Evolutionary conservation across 129 eudicot species (phyloP), one percentile per base, ranked within the genome.

Genomic region (Helichrysum umbraculigerum): DNA sequence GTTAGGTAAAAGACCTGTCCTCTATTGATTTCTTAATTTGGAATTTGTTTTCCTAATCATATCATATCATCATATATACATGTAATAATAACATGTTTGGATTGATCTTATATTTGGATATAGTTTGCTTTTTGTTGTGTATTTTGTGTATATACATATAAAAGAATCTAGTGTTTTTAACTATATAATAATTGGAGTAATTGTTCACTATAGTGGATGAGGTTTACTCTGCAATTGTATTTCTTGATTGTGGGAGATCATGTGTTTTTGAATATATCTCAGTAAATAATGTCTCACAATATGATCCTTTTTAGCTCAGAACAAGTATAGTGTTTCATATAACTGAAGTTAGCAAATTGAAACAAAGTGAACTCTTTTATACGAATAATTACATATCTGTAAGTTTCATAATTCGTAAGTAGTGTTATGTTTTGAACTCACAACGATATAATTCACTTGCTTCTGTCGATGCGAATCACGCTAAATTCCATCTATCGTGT

Each of bases 1-100:
- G 82, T 90, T 94, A 76, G 99, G 99, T 78, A 94, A 91, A 81
- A 85, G 96, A 73, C 97, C 95, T 65, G 74, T 91, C 9, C 82
- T 81, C 25, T 89, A 84, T 56, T 94, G 87, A 90, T 71, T 9
- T 58, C 39, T 77, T 6, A 11, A 33, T 39, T 62, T 15, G 37
- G 9, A 47, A 22, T 25, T 72, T 33, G 7, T 14, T 66, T 19
- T 12, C 50, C 9, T 72, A 6, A 21, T 32, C 34, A 2, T 32
- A 1, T 1, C 3, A 30, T 30, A 34, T 70, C 50, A 52, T 50
- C 50, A 52, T 50, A 59, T 56, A 34, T 83, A 69, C 81, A 32
- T 78, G 82, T 75, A 78, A 78, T 75, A 84, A 81, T 44, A 2
- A 81, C 61, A 65, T 73, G 34, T 47, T 69, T 70, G 75, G 78